Evolutionary conservation across 75 land plant genomes (phyloP).

Genomic region (Adiantum capillusveneris): DNA sequence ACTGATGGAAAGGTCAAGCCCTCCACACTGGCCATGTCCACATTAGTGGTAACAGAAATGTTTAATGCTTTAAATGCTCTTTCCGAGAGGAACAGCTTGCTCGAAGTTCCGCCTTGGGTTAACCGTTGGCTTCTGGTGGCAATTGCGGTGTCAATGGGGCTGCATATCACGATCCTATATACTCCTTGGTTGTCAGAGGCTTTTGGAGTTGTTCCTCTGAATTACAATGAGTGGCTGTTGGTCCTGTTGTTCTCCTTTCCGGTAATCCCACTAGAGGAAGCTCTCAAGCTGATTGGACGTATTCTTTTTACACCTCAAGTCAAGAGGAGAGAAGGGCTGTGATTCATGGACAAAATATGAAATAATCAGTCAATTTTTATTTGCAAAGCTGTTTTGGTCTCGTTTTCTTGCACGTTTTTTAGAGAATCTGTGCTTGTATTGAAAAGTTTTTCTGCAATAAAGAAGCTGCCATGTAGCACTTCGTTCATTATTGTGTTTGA

Average conservation of each 20-base stretch:
- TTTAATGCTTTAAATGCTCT: slow-evolving; percentile 33
- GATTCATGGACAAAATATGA: no score
- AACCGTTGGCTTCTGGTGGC: slow-evolving; percentile 21
- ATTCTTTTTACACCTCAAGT: neutral
- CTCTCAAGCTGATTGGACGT: slow-evolving; percentile 18
- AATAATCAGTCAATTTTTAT: no score
- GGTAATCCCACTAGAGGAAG: slow-evolving; percentile 26
- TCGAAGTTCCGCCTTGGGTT: slow-evolving; percentile 19
- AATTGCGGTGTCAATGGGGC: slow-evolving; percentile 24
- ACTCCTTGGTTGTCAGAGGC: slow-evolving; percentile 29
- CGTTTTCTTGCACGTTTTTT: no score
- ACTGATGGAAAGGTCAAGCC: slow-evolving; percentile 22
- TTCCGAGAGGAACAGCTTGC: slow-evolving; percentile 23
- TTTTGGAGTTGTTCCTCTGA: slow-evolving; percentile 29
- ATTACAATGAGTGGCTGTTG: slow-evolving; percentile 24
- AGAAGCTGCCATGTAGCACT: no score
- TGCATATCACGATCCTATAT: slow-evolving; percentile 24
- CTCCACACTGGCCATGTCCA: slow-evolving; percentile 30
- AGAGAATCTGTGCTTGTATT: no score
- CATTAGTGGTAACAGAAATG: slow-evolving; percentile 29
- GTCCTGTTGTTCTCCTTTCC: slow-evolving; percentile 24
- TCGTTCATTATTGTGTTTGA: no score
- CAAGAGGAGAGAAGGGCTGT: no score
- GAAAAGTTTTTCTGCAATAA: no score
- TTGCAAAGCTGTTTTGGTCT: no score